These are phyloP conservation scores for Solanum piurae DNA, from an alignment of 257 asterid genomes.

Conservation along the genomic window DNA sequence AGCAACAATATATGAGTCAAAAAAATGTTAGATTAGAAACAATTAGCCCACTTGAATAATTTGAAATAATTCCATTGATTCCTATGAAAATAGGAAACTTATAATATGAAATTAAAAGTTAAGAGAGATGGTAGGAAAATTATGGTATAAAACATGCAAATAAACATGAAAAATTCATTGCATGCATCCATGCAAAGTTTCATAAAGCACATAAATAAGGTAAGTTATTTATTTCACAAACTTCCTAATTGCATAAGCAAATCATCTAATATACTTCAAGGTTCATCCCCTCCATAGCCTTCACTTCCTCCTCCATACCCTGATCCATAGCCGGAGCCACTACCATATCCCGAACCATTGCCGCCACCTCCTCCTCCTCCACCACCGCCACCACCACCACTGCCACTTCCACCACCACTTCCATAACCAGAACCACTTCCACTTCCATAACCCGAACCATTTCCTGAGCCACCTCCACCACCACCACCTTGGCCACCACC, in stretches of 20 bases:
- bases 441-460: constrained; percentile 14
- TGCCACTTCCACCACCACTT: constrained; percentile 18
- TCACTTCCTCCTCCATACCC: constrained; percentile 24
- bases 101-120: too few species aligned
- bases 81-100: too few species aligned
- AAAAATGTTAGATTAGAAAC: too few species aligned
- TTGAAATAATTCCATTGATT: too few species aligned
- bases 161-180: neutral
- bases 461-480: constrained; percentile 10
- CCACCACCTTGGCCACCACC: constrained; percentile 30
- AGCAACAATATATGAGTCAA: neutral
- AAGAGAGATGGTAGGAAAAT: neutral
- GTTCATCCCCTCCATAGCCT: constrained; percentile 7
- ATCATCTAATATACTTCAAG: neutral
- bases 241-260: neutral
- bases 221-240: neutral
- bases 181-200: neutral
- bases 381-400: neutral
- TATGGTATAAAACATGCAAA: neutral
- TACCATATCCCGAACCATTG: neutral
- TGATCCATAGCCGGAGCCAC: constrained; percentile 22
- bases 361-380: neutral
- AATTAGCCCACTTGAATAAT: too few species aligned
- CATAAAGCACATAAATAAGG: neutral
- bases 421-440: constrained; percentile 26